These are phyloP conservation scores for Lactarius sanguifluus DNA, from an alignment of 768 basidiomycete genomes.

Conservation along the genomic window DNA sequence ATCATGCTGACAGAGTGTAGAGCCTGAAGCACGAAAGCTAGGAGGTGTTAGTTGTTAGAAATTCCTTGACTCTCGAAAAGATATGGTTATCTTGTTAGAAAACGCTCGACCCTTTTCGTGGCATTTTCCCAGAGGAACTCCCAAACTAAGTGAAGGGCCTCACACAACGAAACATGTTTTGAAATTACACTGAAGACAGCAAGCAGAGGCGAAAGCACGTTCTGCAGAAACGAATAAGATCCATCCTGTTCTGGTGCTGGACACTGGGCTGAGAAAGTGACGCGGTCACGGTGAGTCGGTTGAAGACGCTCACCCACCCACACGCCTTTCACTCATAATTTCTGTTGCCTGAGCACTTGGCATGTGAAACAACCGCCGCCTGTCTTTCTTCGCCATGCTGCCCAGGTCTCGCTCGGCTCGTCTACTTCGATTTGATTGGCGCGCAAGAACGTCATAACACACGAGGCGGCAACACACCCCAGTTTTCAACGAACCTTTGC, in stretches of 20 bases:
- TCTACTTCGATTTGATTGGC: neutral
- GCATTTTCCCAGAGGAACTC: neutral
- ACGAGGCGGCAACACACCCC: constrained; percentile 8
- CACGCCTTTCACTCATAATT: too few relatives aligned
- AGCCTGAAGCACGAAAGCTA: neutral
- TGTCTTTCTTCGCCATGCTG: too few relatives aligned
- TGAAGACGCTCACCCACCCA: too few relatives aligned
- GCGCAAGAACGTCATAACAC: constrained; percentile 10
- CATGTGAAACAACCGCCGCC: neutral
- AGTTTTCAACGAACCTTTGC: neutral
- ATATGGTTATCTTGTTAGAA: neutral
- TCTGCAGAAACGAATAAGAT: too few relatives aligned
- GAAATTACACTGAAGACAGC: neutral
- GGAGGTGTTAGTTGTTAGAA: neutral
- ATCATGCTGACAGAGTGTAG: neutral
- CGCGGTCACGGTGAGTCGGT: too few relatives aligned
- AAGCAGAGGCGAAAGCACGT: too few relatives aligned
- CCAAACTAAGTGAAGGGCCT: neutral
- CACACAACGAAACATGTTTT: neutral
- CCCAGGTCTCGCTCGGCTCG: neutral
- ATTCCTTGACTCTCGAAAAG: neutral
- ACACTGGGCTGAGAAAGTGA: too few relatives aligned
- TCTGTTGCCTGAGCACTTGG: neutral
- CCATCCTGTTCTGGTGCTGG: too few relatives aligned
- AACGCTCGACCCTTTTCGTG: neutral